phyloP scores from a whole-genome alignment of 2,329 filamentous ascomycete genomes.

The Trichoderma hamatum region DNA sequence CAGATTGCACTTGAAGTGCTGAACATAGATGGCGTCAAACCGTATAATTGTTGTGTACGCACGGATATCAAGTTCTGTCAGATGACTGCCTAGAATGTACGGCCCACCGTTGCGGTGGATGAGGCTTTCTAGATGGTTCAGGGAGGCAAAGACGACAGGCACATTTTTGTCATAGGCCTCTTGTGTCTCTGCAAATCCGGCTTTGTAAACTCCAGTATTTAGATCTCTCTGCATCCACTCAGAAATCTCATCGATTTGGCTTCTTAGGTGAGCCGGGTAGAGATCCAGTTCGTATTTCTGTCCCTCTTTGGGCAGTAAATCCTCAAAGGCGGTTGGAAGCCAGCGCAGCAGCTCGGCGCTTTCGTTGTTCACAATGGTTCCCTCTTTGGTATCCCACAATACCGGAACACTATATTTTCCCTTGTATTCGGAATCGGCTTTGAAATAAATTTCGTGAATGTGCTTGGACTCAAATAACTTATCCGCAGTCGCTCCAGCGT shows the following conservation, averaged over 20 bases:
- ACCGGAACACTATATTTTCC: slow-evolving; percentile 75
- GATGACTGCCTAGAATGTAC: slow-evolving; percentile 64
- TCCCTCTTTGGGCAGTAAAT: slow-evolving; percentile 48
- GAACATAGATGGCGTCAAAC: slow-evolving; percentile 70
- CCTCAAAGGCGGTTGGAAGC: slow-evolving; percentile 76
- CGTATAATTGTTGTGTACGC: slow-evolving; percentile 67
- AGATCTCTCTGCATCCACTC: slow-evolving; percentile 64
- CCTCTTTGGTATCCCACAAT: slow-evolving; percentile 68
- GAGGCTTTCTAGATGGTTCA: slow-evolving; percentile 65
- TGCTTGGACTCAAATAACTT: slow-evolving; percentile 67
- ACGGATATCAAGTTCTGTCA: slow-evolving; percentile 71
- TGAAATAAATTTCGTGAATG: slow-evolving; percentile 71
- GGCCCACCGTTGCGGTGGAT: slow-evolving; percentile 50
- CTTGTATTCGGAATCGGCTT: slow-evolving; percentile 65
- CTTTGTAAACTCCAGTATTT: slow-evolving; percentile 55
- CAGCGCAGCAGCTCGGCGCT: slow-evolving; percentile 82
- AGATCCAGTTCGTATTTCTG: slow-evolving; percentile 54
- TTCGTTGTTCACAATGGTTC: slow-evolving; percentile 79
- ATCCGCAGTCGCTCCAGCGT: slow-evolving; percentile 63
- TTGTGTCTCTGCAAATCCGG: slow-evolving; percentile 68
- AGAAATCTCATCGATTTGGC: slow-evolving; percentile 65
- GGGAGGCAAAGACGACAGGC: slow-evolving; percentile 62
- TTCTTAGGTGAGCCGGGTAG: slow-evolving; percentile 55
- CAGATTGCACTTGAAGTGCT: slow-evolving; percentile 67
- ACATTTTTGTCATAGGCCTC: slow-evolving; percentile 66